Evolutionary conservation across 495 filamentous ascomycete species (phyloP).

Genomic region (Podospora didyma): DNA sequence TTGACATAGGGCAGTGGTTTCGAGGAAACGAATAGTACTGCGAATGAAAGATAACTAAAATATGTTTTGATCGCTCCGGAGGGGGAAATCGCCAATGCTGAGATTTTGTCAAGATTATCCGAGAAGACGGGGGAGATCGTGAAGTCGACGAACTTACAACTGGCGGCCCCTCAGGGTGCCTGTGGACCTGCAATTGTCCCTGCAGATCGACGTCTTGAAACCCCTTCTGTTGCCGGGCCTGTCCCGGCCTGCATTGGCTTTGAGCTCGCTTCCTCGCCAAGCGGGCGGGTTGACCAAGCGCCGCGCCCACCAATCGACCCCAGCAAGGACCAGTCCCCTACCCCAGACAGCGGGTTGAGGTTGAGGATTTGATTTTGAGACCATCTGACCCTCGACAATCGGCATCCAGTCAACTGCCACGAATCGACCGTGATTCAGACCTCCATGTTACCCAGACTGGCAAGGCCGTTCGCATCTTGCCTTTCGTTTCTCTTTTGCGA

Average conservation of each 20-base stretch:
- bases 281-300: constrained; percentile 14
- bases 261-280: constrained; percentile 12
- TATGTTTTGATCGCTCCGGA: no score
- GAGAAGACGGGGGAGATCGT: no score
- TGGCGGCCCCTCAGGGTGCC: background rate
- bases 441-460: background rate
- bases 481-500: constrained; percentile 10
- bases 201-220: constrained; percentile 34
- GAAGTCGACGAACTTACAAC: no score
- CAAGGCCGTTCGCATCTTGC: background rate
- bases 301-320: no score
- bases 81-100: no score
- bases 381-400: background rate
- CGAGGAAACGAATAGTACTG: no score
- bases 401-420: constrained; percentile 10
- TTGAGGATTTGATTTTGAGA: no score
- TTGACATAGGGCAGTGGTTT: no score
- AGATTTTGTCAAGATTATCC: no score
- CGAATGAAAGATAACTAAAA: no score
- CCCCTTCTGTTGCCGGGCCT: constrained; percentile 20
- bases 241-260: constrained; percentile 16
- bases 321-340: background rate
- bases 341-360: no score
- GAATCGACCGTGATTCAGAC: constrained; percentile 13
- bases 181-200: constrained; percentile 9